A percentile compares a stretch with the other conserved stretches of the same genome.
Conservation (phyloP, 768 basidiomycete species). For the Tremella fuciformis region DNA sequence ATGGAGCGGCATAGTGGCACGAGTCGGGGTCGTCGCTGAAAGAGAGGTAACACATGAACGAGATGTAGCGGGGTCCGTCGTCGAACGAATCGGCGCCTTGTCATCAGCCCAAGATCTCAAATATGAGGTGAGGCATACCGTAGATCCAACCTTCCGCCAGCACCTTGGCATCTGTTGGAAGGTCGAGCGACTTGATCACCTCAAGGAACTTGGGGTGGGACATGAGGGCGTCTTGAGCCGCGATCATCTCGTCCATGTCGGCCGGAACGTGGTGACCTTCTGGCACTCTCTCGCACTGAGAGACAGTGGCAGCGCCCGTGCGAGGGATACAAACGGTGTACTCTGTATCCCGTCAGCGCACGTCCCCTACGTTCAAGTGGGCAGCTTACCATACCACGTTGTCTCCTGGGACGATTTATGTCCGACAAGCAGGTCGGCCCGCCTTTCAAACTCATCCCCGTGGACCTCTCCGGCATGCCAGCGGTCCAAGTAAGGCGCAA, state of each 20-base stretch:
- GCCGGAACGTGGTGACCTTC: slow-evolving; percentile 12
- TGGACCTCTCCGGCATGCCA: too few relatives aligned
- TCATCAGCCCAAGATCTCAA: not conserved
- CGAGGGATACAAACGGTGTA: not conserved
- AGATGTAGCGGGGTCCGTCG: slow-evolving; percentile 2
- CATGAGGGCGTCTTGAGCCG: slow-evolving; percentile 19
- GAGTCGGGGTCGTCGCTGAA: slow-evolving; percentile 15
- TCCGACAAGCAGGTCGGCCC: too few relatives aligned
- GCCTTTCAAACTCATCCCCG: too few relatives aligned
- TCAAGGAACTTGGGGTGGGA: slow-evolving; percentile 16
- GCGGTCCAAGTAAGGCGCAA: slow-evolving; percentile 2
- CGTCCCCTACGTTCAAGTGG: not conserved
- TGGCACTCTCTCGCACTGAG: not conserved
- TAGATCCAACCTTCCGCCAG: slow-evolving; percentile 24
- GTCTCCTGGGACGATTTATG: too few relatives aligned
- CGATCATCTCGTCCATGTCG: slow-evolving; percentile 25
- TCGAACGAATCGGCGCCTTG: slow-evolving; percentile 10
- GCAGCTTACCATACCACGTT: not conserved
- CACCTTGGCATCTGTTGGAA: slow-evolving; percentile 17
- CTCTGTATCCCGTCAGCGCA: not conserved
- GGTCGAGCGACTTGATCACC: slow-evolving; percentile 14
- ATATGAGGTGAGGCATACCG: not conserved
- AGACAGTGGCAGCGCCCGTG: not conserved
- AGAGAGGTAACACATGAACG: slow-evolving; percentile 17
- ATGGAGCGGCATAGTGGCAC: slow-evolving; percentile 26